phyloP scores from a whole-genome alignment of 371 early-diverging fungal species.

The Chytridium lagenaria region DNA sequence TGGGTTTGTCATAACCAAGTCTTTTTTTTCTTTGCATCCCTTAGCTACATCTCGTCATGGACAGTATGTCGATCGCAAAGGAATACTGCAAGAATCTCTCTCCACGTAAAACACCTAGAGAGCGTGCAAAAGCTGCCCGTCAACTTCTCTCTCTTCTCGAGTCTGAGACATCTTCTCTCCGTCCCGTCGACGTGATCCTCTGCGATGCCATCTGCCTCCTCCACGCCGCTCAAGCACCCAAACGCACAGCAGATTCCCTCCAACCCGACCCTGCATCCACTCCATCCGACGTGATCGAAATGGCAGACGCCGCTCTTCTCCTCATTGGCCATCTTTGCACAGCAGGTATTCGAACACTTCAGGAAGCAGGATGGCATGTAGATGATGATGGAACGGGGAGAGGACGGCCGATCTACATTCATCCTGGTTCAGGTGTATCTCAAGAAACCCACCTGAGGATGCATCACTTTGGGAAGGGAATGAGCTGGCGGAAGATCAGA shows the following conservation, averaged over 20 bases:
- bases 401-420: slow-evolving; percentile 32
- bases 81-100: slow-evolving; percentile 20
- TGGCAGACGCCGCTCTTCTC: slow-evolving; percentile 34
- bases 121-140: slow-evolving; percentile 22
- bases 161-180: neutral
- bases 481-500: slow-evolving; percentile 12
- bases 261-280: slow-evolving; percentile 28
- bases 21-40: slow-evolving; percentile 9
- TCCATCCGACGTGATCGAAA: slow-evolving; percentile 29
- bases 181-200: slow-evolving; percentile 36
- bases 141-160: slow-evolving; percentile 21
- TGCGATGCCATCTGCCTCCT: slow-evolving; percentile 33
- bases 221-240: slow-evolving; percentile 34
- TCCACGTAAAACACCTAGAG: slow-evolving; percentile 19
- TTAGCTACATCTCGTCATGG: slow-evolving; percentile 11
- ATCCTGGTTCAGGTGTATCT: slow-evolving; percentile 32
- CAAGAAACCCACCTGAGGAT: slow-evolving; percentile 33
- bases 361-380: slow-evolving; percentile 33
- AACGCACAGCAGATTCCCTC: slow-evolving; percentile 21
- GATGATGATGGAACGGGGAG: slow-evolving; percentile 39
- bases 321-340: slow-evolving; percentile 27
- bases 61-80: slow-evolving; percentile 19
- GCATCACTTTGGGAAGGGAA: neutral
- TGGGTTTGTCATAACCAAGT: too few relatives aligned
- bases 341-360: slow-evolving; percentile 18